phyloP scores from a whole-genome alignment of 2,329 filamentous ascomycete genomes.

The Penicillium sp. region DNA sequence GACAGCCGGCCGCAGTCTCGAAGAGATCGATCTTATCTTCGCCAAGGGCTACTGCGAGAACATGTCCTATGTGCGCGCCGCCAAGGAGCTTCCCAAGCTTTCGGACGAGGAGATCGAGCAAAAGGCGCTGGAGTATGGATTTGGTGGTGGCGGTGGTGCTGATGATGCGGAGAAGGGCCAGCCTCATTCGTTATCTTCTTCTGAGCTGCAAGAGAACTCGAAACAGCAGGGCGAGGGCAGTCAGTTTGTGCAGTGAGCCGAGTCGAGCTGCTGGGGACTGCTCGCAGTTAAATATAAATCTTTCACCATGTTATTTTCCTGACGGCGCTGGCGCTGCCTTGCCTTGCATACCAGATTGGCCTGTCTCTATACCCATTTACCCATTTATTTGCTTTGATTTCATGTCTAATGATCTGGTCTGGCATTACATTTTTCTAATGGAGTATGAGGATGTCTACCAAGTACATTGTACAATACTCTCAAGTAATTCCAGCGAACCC shows the following conservation, averaged over 20 bases:
- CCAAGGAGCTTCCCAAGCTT: constrained; percentile 39
- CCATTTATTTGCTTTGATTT: no score
- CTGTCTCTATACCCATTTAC: no score
- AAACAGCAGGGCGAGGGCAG: constrained; percentile 7
- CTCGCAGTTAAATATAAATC: no score
- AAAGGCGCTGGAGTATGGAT: constrained; percentile 39
- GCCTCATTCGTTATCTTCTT: constrained; percentile 12
- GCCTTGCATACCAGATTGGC: no score
- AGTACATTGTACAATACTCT: no score
- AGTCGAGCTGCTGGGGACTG: no score
- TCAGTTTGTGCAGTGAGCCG: not conserved
- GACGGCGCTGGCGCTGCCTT: not conserved
- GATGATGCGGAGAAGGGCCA: constrained; percentile 30
- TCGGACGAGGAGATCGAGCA: constrained; percentile 40
- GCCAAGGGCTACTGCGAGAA: constrained; percentile 50
- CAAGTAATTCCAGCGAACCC: no score
- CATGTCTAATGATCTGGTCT: no score
- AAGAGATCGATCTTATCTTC: constrained; percentile 52
- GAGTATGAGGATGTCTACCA: no score
- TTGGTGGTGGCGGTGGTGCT: constrained; percentile 19
- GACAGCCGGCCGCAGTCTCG: constrained; percentile 49
- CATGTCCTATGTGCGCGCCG: constrained; percentile 43
- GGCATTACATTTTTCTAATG: no score
- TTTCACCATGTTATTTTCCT: no score
- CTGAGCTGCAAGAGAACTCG: constrained; percentile 17